Base-by-base conservation (phyloP, 2,329 filamentous ascomycete species). In the Curvularia sp. region DNA sequence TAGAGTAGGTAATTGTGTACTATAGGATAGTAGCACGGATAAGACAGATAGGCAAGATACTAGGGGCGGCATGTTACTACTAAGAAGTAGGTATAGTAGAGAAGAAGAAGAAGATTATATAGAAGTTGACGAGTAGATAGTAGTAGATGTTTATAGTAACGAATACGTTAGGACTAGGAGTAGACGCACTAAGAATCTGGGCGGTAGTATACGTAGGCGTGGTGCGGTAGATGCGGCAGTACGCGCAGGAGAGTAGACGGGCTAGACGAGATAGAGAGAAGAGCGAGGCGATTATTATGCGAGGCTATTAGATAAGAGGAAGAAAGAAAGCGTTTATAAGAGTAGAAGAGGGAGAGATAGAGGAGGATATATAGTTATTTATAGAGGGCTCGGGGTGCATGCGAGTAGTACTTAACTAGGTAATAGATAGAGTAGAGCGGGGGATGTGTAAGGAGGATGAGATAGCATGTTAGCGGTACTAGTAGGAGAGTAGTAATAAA, bases 161-260 rank as follows among this genome's bases (percentile, higher is more conserved):
- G 2, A 66, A 53, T 42, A 55, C 56, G 46, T 59, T 66, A 38
- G 58, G 58, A 13, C 56, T 63, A 39, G 59, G 62, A 8, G 44
- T 66, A 7, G 33, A 66, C 15, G 49, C 50, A 15, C 57, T 46
- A 10, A 33, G 51, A 22, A 59, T 61, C 39, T 12, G 30, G 52
- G 42, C 44, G 28, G 58, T 63, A 33, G 53, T 63, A 7, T 51
- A 63, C 44, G 49, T 57, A 2, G 48, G 60, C 13, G 39, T 31
- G 58, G 57, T 31, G 43, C 50, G 33, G 4, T 39, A 42, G 9
- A 42, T 58, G 20, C 55, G 58, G 30, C 46, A 64, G 46, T 61
- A 62, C 33, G 55, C 53, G 12, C 46, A 60, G 38, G 54, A 60
- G 44, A 60, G 58, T 13, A 39, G 58, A 10, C 39, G 44, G 10